Evolutionary conservation across 176 grass and related monocot genomes (phyloP), one percentile per base, ranked within the genome.

Genomic region (Musa acuminata): DNA sequence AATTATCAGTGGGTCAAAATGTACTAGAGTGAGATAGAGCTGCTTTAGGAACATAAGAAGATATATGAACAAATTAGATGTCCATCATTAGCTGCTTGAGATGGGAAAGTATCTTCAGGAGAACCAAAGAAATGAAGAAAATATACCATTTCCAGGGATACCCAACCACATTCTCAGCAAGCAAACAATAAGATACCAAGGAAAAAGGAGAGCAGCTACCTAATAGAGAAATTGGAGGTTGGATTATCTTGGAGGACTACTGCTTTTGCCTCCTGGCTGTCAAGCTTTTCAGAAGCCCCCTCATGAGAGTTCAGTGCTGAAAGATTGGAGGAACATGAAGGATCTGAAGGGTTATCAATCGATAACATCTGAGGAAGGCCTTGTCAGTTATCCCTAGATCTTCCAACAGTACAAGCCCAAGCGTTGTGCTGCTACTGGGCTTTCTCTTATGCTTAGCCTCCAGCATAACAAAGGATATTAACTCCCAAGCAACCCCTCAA

Each of bases 351-450:
- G 20, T 78, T 52, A 76, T 89, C 82, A 87, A 77, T 84, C 82
- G 95, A 89, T 90, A 94, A 91, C 95, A 99, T 99, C 88, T 91
- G 86, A 85, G 78, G 82, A 86, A 88, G 75, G 64, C 77, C 79
- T 91, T 24, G 21, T 23, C 84, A 73, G 49, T 77, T 71, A 73
- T 64, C 81, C 71, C 84, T 74, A 81, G 79, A 74, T 87, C 74
- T 80, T 52, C 23, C 65, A 83, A 71, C 64, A 74, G 80, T 76
- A 89, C 74, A 50, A 69, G 87, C 88, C 92, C 92, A 89, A 96
- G 68, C 91, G 88, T 83, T 87, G 13, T 79, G 68, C 78, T 83
- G 86, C 86, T 85, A 83, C 81, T 89, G 92, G 88, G 84, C 79
- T 81, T 92, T 68, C 81, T 87, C 86, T 79, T 96, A 81, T 89